Evolutionary conservation across 306 rosid genomes (phyloP).

Genomic region (Pterocarpus santalinus): DNA sequence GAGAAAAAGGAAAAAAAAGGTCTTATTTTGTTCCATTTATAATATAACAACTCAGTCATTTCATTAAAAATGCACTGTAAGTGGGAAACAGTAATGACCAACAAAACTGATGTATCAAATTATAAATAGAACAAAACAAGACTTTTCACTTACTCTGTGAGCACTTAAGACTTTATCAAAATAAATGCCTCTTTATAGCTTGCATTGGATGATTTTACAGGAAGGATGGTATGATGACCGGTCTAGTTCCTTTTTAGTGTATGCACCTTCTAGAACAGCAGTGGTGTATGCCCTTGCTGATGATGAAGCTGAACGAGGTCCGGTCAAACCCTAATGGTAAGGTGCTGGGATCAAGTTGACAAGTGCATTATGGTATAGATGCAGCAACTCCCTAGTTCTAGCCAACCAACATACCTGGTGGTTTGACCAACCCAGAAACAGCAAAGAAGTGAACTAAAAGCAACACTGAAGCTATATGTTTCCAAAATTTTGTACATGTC

Average conservation of each 20-base stretch:
- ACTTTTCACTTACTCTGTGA: too few relatives aligned
- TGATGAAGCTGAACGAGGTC: slow-evolving; percentile 35
- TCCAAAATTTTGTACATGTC: slow-evolving; percentile 6
- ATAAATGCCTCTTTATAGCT: too few relatives aligned
- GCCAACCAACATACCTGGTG: slow-evolving; percentile 35
- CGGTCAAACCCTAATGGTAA: slow-evolving; percentile 50
- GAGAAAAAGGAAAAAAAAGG: too few relatives aligned
- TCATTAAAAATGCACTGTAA: too few relatives aligned
- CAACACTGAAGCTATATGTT: background rate
- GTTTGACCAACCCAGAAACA: slow-evolving; percentile 32
- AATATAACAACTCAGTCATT: too few relatives aligned
- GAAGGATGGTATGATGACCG: slow-evolving; percentile 76
- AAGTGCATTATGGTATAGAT: slow-evolving; percentile 31
- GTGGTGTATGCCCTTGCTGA: slow-evolving; percentile 73
- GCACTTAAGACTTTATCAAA: too few relatives aligned
- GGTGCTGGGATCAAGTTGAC: slow-evolving; percentile 32
- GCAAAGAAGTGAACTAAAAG: background rate
- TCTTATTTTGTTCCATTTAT: too few relatives aligned
- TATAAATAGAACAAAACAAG: too few relatives aligned
- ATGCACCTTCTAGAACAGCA: slow-evolving; percentile 86
- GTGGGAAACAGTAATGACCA: background rate
- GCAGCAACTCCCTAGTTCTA: slow-evolving; percentile 42
- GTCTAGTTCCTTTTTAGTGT: slow-evolving; percentile 79
- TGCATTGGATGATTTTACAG: slow-evolving; percentile 53
- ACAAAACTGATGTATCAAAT: background rate